Percentiles rank a stretch among this genome's conserved stretches.
Conservation (phyloP, 805 yeast species). For the Dipodascopsis tothii region DNA sequence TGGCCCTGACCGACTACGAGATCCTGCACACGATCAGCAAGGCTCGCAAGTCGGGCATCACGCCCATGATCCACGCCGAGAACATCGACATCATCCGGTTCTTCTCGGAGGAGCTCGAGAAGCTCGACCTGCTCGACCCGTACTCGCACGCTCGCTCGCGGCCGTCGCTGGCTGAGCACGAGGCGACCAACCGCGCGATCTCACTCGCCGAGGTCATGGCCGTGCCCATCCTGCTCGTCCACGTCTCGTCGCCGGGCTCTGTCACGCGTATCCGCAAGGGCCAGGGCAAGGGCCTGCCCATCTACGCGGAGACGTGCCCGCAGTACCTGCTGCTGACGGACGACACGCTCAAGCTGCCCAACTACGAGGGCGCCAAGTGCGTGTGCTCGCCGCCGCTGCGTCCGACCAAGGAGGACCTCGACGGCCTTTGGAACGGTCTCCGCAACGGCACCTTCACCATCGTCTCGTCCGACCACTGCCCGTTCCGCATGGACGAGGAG, state of each 20-base stretch:
- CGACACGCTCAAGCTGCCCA: slow-evolving; percentile 33
- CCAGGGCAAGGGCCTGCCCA: slow-evolving; percentile 37
- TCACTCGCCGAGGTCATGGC: slow-evolving; percentile 39
- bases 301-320: slow-evolving; percentile 47
- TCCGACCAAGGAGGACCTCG: slow-evolving; percentile 36
- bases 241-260: slow-evolving; percentile 42
- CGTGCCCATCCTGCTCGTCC: slow-evolving; percentile 43
- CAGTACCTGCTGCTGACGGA: slow-evolving; percentile 43
- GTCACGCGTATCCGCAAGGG: slow-evolving; percentile 39
- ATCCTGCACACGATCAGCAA: slow-evolving; percentile 36
- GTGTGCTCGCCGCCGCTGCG: slow-evolving; percentile 47
- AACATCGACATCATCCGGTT: slow-evolving; percentile 42
- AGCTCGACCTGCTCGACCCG: slow-evolving; percentile 37
- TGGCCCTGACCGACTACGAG: slow-evolving; percentile 38
- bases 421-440: slow-evolving; percentile 42
- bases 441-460: slow-evolving; percentile 45
- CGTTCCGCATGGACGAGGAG: slow-evolving; percentile 37
- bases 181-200: slow-evolving; percentile 45
- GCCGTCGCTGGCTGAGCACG: slow-evolving; percentile 43
- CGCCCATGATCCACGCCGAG: slow-evolving; percentile 48
- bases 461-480: slow-evolving; percentile 43
- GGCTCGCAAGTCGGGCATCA: slow-evolving; percentile 38
- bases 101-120: slow-evolving; percentile 37
- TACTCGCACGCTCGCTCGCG: slow-evolving; percentile 44
- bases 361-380: slow-evolving; percentile 44